Evolutionary conservation across 441 rosid genomes (phyloP).

Genomic region (Cnidoscolus chayamansa): DNA sequence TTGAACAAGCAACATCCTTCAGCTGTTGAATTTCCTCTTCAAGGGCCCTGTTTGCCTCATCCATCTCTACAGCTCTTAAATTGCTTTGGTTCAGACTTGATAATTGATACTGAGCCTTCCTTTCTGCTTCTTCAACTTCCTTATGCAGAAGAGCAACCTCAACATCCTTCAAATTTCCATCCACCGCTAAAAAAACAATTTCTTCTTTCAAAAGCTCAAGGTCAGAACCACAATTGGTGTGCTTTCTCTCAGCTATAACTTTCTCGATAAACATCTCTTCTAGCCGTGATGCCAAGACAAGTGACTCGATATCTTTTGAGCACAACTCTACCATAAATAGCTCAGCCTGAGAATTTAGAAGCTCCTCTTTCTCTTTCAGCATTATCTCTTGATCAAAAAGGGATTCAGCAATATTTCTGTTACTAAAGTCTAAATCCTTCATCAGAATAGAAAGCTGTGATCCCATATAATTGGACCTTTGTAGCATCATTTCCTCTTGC

Average conservation of each 20-base stretch:
- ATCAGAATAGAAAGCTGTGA: conserved; percentile 72
- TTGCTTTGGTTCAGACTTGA: conserved; percentile 16
- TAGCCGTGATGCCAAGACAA: conserved; percentile 51
- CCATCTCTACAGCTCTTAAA: conserved; percentile 15
- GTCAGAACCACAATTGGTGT: conserved; percentile 31
- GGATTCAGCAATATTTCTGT: conserved; percentile 45
- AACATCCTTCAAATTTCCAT: conserved; percentile 49
- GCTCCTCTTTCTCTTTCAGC: conserved; percentile 50
- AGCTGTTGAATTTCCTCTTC: conserved; percentile 20
- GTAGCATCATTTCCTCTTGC: conserved; percentile 92
- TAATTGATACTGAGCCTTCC: conserved; percentile 1
- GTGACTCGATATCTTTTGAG: conserved; percentile 73
- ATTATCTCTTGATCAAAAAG: conserved; percentile 56
- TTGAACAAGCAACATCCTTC: conserved; percentile 24
- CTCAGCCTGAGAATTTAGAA: conserved; percentile 59
- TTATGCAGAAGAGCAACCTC: conserved; percentile 35
- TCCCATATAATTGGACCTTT: conserved; percentile 77
- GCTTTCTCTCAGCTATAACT: conserved; percentile 36
- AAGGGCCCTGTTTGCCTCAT: conserved; percentile 13
- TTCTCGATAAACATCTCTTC: conserved; percentile 46
- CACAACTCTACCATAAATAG: conserved; percentile 39
- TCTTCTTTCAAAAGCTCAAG: conserved; percentile 52
- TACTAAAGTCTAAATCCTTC: conserved; percentile 73
- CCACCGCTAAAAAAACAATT: conserved; percentile 45
- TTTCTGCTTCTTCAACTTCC: conserved; percentile 32